These are phyloP conservation scores for Barnettozyma vustinii DNA, from an alignment of 805 yeast genomes.

Conservation along the genomic window DNA sequence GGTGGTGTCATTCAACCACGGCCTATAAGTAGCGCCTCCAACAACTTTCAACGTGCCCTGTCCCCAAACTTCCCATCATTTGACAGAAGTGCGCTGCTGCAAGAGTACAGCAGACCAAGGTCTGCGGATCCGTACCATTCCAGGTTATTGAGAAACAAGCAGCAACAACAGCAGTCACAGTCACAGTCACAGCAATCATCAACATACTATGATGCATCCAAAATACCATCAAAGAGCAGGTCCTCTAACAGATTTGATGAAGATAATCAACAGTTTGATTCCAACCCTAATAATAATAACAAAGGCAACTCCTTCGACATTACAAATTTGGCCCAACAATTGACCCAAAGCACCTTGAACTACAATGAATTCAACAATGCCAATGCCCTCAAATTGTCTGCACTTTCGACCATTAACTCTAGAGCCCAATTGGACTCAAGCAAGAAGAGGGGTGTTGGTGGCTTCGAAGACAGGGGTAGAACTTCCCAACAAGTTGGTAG, in stretches of 20 bases:
- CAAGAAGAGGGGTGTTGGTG: conserved; percentile 19
- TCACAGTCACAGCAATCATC: conserved; percentile 1
- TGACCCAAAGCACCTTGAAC: conserved; percentile 18
- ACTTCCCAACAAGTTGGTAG: background rate
- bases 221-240: conserved; percentile 19
- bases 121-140: conserved; percentile 36
- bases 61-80: conserved; percentile 21
- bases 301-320: conserved; percentile 19
- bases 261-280: conserved; percentile 8
- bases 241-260: conserved; percentile 17
- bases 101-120: conserved; percentile 32
- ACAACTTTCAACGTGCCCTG: conserved; percentile 28
- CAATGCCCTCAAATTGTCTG: conserved; percentile 57
- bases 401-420: conserved; percentile 58
- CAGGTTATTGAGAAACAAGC: conserved; percentile 7
- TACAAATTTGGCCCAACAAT: conserved; percentile 25
- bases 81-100: conserved; percentile 16
- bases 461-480: background rate
- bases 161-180: conserved; percentile 7
- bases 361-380: conserved; percentile 19
- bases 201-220: conserved; percentile 7
- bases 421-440: conserved; percentile 39
- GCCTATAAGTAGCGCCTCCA: conserved; percentile 28
- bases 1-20: conserved; percentile 34
- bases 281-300: conserved; percentile 7